Evolutionary conservation across 2,329 filamentous ascomycete genomes (phyloP).

Genomic region (Fusarium pseudoanthophilum): DNA sequence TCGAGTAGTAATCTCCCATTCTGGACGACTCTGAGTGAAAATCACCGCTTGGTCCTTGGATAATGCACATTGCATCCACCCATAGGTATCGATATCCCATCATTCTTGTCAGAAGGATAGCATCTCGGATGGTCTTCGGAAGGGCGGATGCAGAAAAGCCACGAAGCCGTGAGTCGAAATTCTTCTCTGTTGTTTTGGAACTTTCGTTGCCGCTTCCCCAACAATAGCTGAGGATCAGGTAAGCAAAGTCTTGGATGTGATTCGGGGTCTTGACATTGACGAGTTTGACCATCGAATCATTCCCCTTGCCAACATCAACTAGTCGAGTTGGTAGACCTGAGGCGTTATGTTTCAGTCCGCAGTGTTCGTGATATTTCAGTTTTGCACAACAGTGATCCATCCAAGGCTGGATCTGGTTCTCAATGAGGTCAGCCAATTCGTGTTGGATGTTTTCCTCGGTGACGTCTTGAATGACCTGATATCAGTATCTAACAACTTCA

Average conservation of each 20-base stretch:
- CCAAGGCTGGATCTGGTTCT: background rate
- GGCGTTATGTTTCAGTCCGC: no score
- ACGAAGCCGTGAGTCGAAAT: fast-evolving
- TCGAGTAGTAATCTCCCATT: background rate
- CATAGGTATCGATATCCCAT: background rate
- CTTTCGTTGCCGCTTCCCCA: background rate
- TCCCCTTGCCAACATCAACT: no score
- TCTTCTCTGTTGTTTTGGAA: background rate
- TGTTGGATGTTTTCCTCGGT: no score
- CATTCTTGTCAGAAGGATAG: background rate
- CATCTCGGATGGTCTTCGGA: background rate
- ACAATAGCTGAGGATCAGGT: background rate
- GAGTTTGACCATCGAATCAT: no score
- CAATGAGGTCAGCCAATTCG: no score
- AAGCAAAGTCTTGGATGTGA: no score
- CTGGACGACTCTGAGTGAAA: fast-evolving
- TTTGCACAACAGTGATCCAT: background rate
- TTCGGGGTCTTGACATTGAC: no score
- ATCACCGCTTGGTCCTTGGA: background rate
- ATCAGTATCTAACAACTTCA: no score
- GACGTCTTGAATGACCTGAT: no score
- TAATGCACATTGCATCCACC: background rate
- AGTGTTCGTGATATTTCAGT: no score
- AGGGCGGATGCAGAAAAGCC: background rate
- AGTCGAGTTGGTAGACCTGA: background rate